Evolutionary conservation across 106 monocot species (phyloP).

Genomic region (Dioscorea zingiberensis): DNA sequence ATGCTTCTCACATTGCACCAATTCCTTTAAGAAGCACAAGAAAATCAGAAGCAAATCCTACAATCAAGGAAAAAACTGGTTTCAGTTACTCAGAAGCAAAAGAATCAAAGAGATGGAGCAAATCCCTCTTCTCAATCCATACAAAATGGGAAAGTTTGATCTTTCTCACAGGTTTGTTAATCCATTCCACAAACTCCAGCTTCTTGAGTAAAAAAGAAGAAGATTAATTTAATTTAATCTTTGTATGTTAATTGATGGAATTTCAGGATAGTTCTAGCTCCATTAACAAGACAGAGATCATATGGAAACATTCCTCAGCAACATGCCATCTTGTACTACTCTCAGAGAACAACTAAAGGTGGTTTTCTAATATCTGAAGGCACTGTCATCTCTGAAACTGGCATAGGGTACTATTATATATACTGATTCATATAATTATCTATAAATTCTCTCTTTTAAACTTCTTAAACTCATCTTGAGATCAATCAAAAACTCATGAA

Average conservation of each 20-base stretch:
- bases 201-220: too few relatives aligned
- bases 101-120: too few relatives aligned
- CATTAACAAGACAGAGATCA: conserved; percentile 51
- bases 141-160: conserved; percentile 29
- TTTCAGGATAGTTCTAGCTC: conserved; percentile 31
- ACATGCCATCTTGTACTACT: conserved; percentile 54
- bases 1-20: too few relatives aligned
- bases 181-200: not conserved
- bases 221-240: too few relatives aligned
- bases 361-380: conserved; percentile 40
- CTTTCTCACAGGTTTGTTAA: conserved; percentile 24
- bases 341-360: conserved; percentile 44
- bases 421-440: not conserved
- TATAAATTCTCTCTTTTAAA: too few relatives aligned
- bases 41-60: too few relatives aligned
- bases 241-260: too few relatives aligned
- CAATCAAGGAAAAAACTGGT: too few relatives aligned
- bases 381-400: conserved; percentile 42
- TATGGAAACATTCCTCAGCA: conserved; percentile 52
- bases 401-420: conserved; percentile 30
- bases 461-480: not conserved
- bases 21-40: too few relatives aligned
- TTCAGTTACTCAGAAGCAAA: too few relatives aligned
- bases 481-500: not conserved
- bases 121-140: conserved; percentile 23